Base-by-base conservation (phyloP, 139 green algal genomes). In the Closterium sp. region DNA sequence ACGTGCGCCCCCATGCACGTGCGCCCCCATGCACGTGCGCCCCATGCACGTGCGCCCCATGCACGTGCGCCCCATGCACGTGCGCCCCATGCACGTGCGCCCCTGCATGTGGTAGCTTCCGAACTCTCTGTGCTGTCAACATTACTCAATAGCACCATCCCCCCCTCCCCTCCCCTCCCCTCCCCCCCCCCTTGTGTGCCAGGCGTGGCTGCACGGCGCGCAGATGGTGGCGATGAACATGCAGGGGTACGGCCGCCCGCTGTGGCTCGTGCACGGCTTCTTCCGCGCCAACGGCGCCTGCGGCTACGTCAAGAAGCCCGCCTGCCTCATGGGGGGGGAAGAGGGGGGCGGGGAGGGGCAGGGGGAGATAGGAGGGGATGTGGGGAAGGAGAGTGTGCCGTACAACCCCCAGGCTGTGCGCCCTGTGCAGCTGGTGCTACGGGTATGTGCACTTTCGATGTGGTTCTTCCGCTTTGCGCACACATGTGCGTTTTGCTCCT, bases 151-250 rank as follows among this genome's bases (percentile, higher is more conserved):
- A 19, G n/a, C 84, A 0, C 84, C 23, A 23, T 3, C 32, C 84
- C 25, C 4, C 31, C 23, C 84, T 6, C 84, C 84, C 32, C 31
- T 21, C 84, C 84, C 30, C 1, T 19, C 1, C 16, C 16, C n/a
- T 34, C 84, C 32, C 9, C 25, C 10, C 10, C 84, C 23, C 23
- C 8, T 10, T 16, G 16, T 19, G 25, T 12, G 55, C 30, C 23
- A 81, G 30, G 55, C 33, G 9, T 93, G 90, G 90, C 34, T 28
- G 28, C 90, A 93, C 55, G 90, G 90, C 8, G 90, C 88, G 36
- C 90, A 93, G 38, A 93, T 93, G 90, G 90, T 88, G 33, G 90
- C 90, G 30, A 93, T 93, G 33, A 93, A 93, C 88, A 93, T 93
- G 90, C 91, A 93, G 91, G 90, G 89, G 23, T 90, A 93, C 38